These are phyloP conservation scores for Candida endomychidarum DNA, from an alignment of 805 yeast species.

Conservation along the genomic window DNA sequence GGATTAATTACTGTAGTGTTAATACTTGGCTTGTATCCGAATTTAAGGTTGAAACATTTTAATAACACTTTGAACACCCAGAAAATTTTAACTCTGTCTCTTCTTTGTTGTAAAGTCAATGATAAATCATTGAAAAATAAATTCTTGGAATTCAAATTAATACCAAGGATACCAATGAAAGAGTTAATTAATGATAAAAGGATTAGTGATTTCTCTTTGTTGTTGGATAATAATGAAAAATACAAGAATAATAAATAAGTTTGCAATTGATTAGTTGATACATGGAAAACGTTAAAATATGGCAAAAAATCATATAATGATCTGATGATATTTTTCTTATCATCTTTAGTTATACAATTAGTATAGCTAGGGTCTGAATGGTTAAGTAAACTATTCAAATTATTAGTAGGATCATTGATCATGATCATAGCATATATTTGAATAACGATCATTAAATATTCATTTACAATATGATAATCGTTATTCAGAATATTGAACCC, in stretches of 20 bases:
- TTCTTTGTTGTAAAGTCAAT: constrained; percentile 34
- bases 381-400: constrained; percentile 40
- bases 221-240: constrained; percentile 45
- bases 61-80: constrained; percentile 47
- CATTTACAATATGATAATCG: constrained; percentile 42
- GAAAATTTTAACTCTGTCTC: constrained; percentile 43
- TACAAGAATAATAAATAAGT: constrained; percentile 49
- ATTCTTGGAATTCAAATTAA: constrained; percentile 41
- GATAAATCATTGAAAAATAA: constrained; percentile 49
- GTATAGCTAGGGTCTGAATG: constrained; percentile 35
- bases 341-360: constrained; percentile 9
- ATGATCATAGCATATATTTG: constrained; percentile 53
- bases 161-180: constrained; percentile 43
- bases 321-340: constrained; percentile 26
- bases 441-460: constrained; percentile 43
- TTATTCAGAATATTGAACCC: constrained; percentile 49
- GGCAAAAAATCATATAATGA: constrained; percentile 46
- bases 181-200: constrained; percentile 41
- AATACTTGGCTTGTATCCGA: constrained; percentile 46
- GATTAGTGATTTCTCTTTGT: constrained; percentile 40
- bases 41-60: constrained; percentile 42
- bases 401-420: constrained; percentile 48
- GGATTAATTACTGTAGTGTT: constrained; percentile 49
- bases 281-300: constrained; percentile 49
- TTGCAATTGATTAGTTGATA: constrained; percentile 49